Evolutionary conservation across 2,329 filamentous ascomycete species (phyloP).

Genomic region (Clonostachys solani): DNA sequence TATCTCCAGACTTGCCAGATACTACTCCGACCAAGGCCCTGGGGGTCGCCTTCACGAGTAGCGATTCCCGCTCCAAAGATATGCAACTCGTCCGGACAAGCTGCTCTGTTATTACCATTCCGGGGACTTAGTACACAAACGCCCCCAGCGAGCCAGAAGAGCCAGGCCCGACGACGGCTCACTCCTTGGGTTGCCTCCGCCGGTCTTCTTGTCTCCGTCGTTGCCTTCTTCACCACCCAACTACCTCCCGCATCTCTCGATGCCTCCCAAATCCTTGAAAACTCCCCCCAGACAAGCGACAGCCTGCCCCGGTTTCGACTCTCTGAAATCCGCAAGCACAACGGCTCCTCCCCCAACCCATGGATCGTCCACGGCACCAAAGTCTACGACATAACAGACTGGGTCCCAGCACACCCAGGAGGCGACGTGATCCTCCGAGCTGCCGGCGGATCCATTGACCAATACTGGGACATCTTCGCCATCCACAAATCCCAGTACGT

Average conservation of each 20-base stretch:
- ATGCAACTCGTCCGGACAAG: too few relatives aligned
- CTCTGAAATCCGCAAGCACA: constrained; percentile 46
- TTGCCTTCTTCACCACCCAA: background rate
- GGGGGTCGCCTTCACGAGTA: too few relatives aligned
- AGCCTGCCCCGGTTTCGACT: constrained; percentile 43
- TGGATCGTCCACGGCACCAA: constrained; percentile 63
- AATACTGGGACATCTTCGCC: constrained; percentile 67
- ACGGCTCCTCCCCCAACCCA: constrained; percentile 45
- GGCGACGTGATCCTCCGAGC: constrained; percentile 65
- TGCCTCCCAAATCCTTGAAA: background rate
- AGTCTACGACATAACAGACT: constrained; percentile 69
- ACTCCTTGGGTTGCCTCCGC: background rate
- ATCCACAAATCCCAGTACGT: constrained; percentile 65
- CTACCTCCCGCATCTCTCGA: background rate
- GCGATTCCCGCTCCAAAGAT: too few relatives aligned
- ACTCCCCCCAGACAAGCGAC: background rate
- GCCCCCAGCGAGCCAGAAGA: too few relatives aligned
- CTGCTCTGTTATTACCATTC: too few relatives aligned
- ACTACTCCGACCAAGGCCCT: too few relatives aligned
- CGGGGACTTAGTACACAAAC: too few relatives aligned
- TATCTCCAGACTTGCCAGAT: too few relatives aligned
- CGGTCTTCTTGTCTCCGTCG: background rate
- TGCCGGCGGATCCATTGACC: constrained; percentile 59
- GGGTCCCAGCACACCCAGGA: constrained; percentile 61
- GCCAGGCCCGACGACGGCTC: too few relatives aligned